These are phyloP conservation scores for Ceratobasidium sp. DNA, from an alignment of 1,284 basidiomycete genomes.

Conservation along the genomic window DNA sequence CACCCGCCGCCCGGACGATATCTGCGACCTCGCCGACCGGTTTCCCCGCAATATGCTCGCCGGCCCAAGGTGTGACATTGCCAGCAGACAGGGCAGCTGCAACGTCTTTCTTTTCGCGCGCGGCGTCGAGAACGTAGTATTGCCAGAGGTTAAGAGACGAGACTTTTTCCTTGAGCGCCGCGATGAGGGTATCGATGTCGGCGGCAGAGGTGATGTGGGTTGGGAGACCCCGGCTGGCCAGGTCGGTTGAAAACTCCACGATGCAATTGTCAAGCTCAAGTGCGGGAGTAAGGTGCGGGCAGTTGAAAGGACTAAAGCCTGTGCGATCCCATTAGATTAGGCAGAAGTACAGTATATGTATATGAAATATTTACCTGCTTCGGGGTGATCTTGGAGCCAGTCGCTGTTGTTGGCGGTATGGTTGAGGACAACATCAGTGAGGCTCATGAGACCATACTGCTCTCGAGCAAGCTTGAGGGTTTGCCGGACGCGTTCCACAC, in stretches of 20 bases:
- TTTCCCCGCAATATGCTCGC: constrained; percentile 63
- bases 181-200: constrained; percentile 73
- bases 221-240: constrained; percentile 73
- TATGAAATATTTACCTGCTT: constrained; percentile 70
- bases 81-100: constrained; percentile 58
- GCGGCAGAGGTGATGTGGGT: constrained; percentile 65
- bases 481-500: constrained; percentile 64
- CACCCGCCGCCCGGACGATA: constrained; percentile 61
- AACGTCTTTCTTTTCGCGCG: constrained; percentile 63
- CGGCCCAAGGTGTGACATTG: constrained; percentile 58
- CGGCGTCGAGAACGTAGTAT: constrained; percentile 85
- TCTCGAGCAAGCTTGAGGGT: constrained; percentile 73
- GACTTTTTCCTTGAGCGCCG: constrained; percentile 67
- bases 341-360: background rate
- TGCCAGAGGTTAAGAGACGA: constrained; percentile 82
- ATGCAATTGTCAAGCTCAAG: constrained; percentile 87
- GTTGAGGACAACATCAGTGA: constrained; percentile 94
- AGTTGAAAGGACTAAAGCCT: constrained; percentile 89
- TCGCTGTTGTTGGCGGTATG: constrained; percentile 92
- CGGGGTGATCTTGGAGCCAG: constrained; percentile 92
- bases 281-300: constrained; percentile 86
- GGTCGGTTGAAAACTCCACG: constrained; percentile 74
- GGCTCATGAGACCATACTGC: constrained; percentile 82
- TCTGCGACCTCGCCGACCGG: constrained; percentile 71
- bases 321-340: constrained; percentile 22